These are phyloP conservation scores for Epichloe sp. DNA, from an alignment of 2,329 filamentous ascomycete species.

Conservation along the genomic window DNA sequence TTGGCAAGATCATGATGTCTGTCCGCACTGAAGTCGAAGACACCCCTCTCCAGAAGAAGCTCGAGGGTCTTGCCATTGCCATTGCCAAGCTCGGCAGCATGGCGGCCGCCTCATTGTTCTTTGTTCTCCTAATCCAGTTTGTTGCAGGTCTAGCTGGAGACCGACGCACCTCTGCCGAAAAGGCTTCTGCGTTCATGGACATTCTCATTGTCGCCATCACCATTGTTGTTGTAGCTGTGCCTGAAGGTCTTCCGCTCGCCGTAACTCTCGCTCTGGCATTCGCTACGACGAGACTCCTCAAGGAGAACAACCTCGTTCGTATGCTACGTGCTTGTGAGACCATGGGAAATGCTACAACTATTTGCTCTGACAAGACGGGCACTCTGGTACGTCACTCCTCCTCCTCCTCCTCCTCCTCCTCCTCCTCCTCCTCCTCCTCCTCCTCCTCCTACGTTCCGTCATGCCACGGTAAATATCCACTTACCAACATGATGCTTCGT, in stretches of 20 bases:
- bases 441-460: background rate
- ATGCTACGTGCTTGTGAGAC: conserved; percentile 68
- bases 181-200: conserved; percentile 64
- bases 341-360: conserved; percentile 65
- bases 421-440: background rate
- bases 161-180: conserved; percentile 44
- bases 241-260: conserved; percentile 63
- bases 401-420: background rate
- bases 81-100: conserved; percentile 39
- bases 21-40: conserved; percentile 36
- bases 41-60: conserved; percentile 42
- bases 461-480: background rate
- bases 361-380: conserved; percentile 57
- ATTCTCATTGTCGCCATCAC: conserved; percentile 70
- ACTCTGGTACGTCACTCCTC: conserved; percentile 26
- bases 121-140: conserved; percentile 69
- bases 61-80: conserved; percentile 23
- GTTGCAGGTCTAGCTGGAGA: conserved; percentile 46
- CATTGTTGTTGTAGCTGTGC: conserved; percentile 68
- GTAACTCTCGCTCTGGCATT: conserved; percentile 66
- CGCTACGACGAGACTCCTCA: conserved; percentile 64
- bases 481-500: conserved; percentile 16
- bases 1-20: conserved; percentile 43
- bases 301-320: conserved; percentile 64
- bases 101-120: conserved; percentile 59